Base-by-base conservation (phyloP, 225 moss, liverwort and hornwort species). In the Pleurozium schreberi region DNA sequence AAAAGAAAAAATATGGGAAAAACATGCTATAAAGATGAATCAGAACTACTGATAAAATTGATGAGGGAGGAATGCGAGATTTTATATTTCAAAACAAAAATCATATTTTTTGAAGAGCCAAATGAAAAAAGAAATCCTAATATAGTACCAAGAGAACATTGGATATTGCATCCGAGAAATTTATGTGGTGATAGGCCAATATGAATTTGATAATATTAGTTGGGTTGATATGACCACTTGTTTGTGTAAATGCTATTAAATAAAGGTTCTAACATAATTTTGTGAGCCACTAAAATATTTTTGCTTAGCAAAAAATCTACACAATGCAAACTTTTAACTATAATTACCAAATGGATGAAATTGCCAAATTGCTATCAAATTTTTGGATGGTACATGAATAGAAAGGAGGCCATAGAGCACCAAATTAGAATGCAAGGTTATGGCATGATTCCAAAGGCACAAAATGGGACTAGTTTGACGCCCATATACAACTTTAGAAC, bases 51-150 rank as follows among this genome's bases (percentile, higher is more conserved):
- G 18, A 7, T 93, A 52, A 81, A 91, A 42, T 62, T 93, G 3
- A 49, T 93, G 43, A 88, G 91, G 69, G 93, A 93, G 18, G 90
- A 87, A 49, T 93, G 93, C 3, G 91, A 93, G 50, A 88, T 91
- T 49, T 77, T 91, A 5, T 93, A 90, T 52, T 90, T 90, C 14
- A 90, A 61, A 81, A 91, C 88, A 5, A 93, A 93, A 65, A 86
- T 91, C 7, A 58, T 91, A 17, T 90, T 93, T 70, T 93, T 88
- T 77, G 90, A 91, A 1, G 90, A 90, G 16, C 58, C 64, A 7
- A 31, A 85, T 64, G 89, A 91, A 18, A 89, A 81, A 81, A 75
- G 53, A 31, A 45, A 89, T 52, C 26, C 6, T 19, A 67, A 19
- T 59, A 23, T 87, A 18, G 17, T 75, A 81, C 75, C 21, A 42